Evolutionary conservation across 1,284 basidiomycete species (phyloP).

Genomic region (Irpex rosettiformis): DNA sequence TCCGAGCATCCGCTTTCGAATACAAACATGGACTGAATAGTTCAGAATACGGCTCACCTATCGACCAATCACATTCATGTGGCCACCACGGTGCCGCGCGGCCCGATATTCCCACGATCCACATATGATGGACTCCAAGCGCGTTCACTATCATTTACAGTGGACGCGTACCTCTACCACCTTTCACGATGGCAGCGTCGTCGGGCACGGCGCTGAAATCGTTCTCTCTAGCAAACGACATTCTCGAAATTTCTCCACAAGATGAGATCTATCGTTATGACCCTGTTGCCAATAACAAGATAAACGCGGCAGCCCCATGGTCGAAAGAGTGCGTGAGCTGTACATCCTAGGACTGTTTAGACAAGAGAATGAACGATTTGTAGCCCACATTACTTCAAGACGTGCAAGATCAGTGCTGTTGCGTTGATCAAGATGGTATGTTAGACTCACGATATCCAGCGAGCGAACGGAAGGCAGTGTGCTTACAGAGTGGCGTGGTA

Average conservation of each 20-base stretch:
- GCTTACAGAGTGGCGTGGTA: conserved; percentile 33
- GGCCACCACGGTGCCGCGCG: too few relatives aligned
- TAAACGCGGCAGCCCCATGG: conserved; percentile 83
- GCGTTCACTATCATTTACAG: too few relatives aligned
- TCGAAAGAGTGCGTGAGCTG: conserved; percentile 63
- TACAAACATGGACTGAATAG: too few relatives aligned
- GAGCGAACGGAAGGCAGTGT: too few relatives aligned
- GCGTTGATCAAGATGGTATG: conserved; percentile 97
- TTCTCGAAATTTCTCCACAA: conserved; percentile 65
- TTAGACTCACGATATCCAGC: too few relatives aligned
- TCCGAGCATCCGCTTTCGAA: too few relatives aligned
- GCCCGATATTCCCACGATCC: neutral
- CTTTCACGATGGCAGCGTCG: conserved; percentile 25
- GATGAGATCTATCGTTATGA: conserved; percentile 86
- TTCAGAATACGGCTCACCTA: too few relatives aligned
- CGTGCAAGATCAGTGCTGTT: conserved; percentile 92
- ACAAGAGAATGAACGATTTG: neutral
- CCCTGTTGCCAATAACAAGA: conserved; percentile 62
- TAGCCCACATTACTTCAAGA: conserved; percentile 60
- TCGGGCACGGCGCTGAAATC: conserved; percentile 66
- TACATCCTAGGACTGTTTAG: neutral
- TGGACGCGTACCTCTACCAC: neutral
- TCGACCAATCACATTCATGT: too few relatives aligned
- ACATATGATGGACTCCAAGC: too few relatives aligned
- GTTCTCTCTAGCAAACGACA: conserved; percentile 82